Conservation (phyloP, 768 basidiomycete genomes). For the Leccinum rimulosum region DNA sequence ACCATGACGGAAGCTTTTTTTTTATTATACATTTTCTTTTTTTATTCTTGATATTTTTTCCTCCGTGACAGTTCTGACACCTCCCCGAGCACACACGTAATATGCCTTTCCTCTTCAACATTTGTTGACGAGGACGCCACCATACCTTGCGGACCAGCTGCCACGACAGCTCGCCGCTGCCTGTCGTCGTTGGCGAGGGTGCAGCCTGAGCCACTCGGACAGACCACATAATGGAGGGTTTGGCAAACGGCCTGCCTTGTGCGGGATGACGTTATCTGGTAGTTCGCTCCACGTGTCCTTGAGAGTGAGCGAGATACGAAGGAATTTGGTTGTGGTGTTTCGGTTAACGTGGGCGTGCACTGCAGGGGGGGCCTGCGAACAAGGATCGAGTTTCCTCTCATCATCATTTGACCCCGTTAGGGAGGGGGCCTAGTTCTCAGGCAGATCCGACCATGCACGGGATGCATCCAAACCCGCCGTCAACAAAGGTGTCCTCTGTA, state of each 20-base stretch:
- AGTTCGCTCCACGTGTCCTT: constrained; percentile 10
- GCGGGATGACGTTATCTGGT: constrained; percentile 16
- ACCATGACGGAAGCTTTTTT: constrained; percentile 29
- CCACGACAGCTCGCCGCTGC: not conserved
- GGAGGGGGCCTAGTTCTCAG: constrained; percentile 23
- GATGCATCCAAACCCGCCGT: constrained; percentile 11
- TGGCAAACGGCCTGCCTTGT: constrained; percentile 8
- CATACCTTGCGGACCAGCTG: not conserved
- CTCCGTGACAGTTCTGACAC: constrained; percentile 22
- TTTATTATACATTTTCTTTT: not conserved
- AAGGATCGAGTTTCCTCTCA: constrained; percentile 11
- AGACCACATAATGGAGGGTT: not conserved
- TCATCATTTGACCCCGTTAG: constrained; percentile 18
- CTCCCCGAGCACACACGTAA: constrained; percentile 23
- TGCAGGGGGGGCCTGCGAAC: constrained; percentile 15
- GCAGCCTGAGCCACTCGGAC: not conserved
- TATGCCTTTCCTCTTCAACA: constrained; percentile 2
- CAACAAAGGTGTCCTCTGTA: constrained; percentile 12
- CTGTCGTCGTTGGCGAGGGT: not conserved
- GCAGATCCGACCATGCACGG: constrained; percentile 27
- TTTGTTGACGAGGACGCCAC: constrained; percentile 3
- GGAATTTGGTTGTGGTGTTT: constrained; percentile 10
- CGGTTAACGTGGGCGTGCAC: constrained; percentile 17
- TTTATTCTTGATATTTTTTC: constrained; percentile 16
- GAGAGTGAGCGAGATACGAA: constrained; percentile 8